Base-by-base conservation (phyloP, 345 rosid genomes). In the Geranium brycei region DNA sequence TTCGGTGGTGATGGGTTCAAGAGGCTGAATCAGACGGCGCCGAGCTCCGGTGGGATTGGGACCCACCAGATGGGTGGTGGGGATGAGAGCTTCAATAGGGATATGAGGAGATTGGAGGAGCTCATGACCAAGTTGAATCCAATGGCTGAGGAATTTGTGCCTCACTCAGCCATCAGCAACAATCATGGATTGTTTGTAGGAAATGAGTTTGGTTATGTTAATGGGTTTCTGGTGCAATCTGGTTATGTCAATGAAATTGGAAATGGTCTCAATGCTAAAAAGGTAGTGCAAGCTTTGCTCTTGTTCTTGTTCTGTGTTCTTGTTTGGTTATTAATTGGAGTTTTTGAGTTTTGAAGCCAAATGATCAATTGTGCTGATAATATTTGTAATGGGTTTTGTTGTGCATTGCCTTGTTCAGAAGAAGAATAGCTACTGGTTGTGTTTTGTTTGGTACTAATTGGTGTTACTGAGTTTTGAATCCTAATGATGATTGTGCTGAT, bases 251-350 rank as follows among this genome's bases (percentile, higher is more conserved):
- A 76, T 68, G 80, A 77, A 4, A 4, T 0, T 47, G 53, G 53
- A 66, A 81, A 69, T 72, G 96, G 83, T 61, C 76, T 70, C 66
- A 69, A 64, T 53, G 69, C 68, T 68, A 82, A 81, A 83, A 88
- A 87, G 97, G 99, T 95, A 84, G 38, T 55, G 23, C 55, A 55
- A 15, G 3, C n/a, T 16, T 57, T 57, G 18, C 1, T 57, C 4
- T n/a, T n/a, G 19, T 5, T 57, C n/a, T 11, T 8, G 13, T 47
- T 8, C 13, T 47, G 53, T 47, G 47, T 38, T 38, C n/a, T 8
- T 47, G 53, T 47, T 47, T 47, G 53, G 13, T 47, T 7, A 35
- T 4, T 4, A 35, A 35, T 47, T 47, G 53, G 53, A 38, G 47
- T 38, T 38, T 38, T 38, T 38, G 41, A 35, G 10, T 4, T 35